Base-by-base conservation (phyloP, 2,329 filamentous ascomycete species). In the Pseudocercospora vitis region DNA sequence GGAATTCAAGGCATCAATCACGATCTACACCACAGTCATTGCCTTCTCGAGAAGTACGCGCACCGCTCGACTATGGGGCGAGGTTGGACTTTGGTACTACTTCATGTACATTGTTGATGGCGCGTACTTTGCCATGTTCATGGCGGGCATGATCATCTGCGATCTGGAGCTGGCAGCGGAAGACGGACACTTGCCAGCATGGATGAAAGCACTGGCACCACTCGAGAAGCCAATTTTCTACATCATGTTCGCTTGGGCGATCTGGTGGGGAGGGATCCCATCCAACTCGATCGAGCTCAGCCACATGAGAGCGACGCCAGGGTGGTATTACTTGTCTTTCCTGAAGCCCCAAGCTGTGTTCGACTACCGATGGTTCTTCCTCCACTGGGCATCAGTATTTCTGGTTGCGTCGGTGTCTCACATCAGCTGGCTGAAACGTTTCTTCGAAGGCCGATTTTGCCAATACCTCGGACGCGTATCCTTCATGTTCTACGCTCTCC, bases 61-160 rank as follows among this genome's bases (percentile, higher is more conserved):
- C 19, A 79, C 76, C 50, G 78, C 79, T 3, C 78, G 85, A 11
- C 73, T 87, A 0, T 74, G 73, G 67, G 79, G 79, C 63, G 71
- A 82, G 61, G 42, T 74, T 1, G 77, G 65, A 1, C 71, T 89
- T 8, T 76, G 82, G 16, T 73, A 76, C 58, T 89, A 88, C 70
- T 87, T 86, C 64, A 73, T 88, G 65, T 87, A 86, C 66, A 78
- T 88, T 48, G 78, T 78, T 3, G 86, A 89, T 65, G 85, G 83
- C 19, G 82, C 78, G 69, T 82, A 82, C 64, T 81, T 79, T 59
- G 75, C 82, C 12, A 74, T 84, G 68, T 87, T 87, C 65, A 68
- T 80, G 9, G 71, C 76, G 0, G 84, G 84, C 18, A 83, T 86
- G 79, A 68, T 86, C 3, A 74, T 85, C 9, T 79, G 78, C 66